These are phyloP conservation scores for Poterioochromonas sp. DNA, from an alignment of 352 stramenopile genomes.

Conservation along the genomic window DNA sequence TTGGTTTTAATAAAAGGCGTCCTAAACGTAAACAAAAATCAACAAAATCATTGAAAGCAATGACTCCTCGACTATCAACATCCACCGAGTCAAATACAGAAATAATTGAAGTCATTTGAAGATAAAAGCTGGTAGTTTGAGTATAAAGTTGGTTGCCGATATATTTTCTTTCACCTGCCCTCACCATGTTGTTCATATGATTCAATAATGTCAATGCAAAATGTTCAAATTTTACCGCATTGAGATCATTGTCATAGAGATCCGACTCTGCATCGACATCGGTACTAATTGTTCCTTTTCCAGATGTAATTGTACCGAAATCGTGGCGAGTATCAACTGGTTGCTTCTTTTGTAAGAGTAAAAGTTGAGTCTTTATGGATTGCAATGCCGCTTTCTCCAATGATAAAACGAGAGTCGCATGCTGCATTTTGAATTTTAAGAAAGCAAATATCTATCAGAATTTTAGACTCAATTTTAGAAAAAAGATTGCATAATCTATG, in stretches of 20 bases:
- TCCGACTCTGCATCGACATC: no score
- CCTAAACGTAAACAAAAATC: constrained; percentile 7
- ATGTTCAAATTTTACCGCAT: neutral
- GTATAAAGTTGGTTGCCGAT: neutral
- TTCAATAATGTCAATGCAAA: neutral
- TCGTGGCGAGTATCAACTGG: neutral
- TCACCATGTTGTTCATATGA: neutral
- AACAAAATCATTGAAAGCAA: constrained; percentile 16
- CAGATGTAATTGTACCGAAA: no score
- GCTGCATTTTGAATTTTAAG: no score
- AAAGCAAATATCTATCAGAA: no score
- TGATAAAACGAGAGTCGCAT: neutral
- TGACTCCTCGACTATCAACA: neutral
- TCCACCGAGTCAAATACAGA: constrained; percentile 2
- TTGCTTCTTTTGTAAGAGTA: neutral
- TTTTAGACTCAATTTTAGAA: no score
- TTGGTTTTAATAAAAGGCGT: neutral
- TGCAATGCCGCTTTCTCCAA: neutral
- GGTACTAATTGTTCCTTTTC: no score
- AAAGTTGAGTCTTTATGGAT: neutral
- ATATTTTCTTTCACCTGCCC: no score
- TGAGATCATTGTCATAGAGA: no score
- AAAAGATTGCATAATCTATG: no score
- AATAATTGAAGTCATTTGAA: neutral
- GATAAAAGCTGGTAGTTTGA: neutral